Conservation (phyloP, 2,329 filamentous ascomycete species). For the Aspergillus unguis region DNA sequence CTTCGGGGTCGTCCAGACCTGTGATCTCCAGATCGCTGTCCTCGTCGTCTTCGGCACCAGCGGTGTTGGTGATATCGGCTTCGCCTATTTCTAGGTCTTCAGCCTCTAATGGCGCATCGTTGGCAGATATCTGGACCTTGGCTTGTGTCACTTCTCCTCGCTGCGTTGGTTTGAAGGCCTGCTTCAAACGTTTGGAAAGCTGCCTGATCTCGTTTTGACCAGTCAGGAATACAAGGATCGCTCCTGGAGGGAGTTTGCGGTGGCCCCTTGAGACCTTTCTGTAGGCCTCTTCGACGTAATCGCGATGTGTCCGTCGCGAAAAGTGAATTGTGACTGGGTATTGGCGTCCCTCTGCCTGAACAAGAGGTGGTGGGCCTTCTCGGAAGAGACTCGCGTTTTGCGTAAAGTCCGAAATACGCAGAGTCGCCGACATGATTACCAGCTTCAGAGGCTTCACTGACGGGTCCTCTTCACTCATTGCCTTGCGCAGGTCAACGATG, state of each 20-base stretch:
- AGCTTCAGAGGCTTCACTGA: conserved; percentile 78
- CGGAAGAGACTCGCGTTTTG: conserved; percentile 78
- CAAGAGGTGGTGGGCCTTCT: conserved; percentile 68
- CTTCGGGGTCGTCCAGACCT: conserved; percentile 57
- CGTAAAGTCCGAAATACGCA: conserved; percentile 85
- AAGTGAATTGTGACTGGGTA: conserved; percentile 90
- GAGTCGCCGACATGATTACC: conserved; percentile 96
- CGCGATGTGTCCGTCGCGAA: conserved; percentile 72
- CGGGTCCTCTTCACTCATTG: conserved; percentile 69
- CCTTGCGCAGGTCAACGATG: conserved; percentile 77
- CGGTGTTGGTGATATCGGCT: conserved; percentile 44
- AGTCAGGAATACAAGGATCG: conserved; percentile 90
- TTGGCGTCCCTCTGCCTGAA: conserved; percentile 88
- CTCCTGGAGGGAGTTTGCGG: conserved; percentile 81
- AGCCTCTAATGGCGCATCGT: conserved; percentile 73
- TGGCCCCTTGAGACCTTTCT: conserved; percentile 84
- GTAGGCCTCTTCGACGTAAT: conserved; percentile 89
- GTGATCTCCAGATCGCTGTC: conserved; percentile 60
- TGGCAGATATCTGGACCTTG: conserved; percentile 71
- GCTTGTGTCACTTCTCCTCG: conserved; percentile 54
- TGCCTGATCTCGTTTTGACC: conserved; percentile 87
- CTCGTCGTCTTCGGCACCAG: conserved; percentile 49
- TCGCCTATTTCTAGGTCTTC: conserved; percentile 82
- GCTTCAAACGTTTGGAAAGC: conserved; percentile 74
- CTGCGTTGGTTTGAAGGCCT: conserved; percentile 58